Base-by-base conservation (phyloP, 2,329 filamentous ascomycete species). In the Talaromyces sp. region DNA sequence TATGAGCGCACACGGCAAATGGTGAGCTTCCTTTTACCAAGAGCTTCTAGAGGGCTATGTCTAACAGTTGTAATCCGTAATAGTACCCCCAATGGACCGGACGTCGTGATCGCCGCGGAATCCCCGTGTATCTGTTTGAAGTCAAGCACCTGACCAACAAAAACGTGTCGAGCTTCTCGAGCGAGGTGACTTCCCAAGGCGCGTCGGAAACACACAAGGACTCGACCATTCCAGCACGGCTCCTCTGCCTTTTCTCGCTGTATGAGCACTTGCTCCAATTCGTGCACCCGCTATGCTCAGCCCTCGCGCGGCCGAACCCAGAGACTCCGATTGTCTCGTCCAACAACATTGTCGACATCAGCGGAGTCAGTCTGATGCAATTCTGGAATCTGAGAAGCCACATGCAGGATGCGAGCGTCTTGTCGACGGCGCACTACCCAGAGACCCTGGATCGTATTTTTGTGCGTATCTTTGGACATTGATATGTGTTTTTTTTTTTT, bases 71-170 rank as follows among this genome's bases (percentile, higher is more conserved):
- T 12, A 7, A 1, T 36, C 33, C 16, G 8, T n/a, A 5, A 56
- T 70, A 93, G 89, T 96, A 96, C 72, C 92, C 93, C 28, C 92
- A 96, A 86, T 97, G 92, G 90, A 96, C 91, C 23, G 94, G 94
- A 60, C 89, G 92, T 66, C 87, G 93, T 68, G 94, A 97, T 78
- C 89, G 87, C 68, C 89, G 92, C 68, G 94, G 94, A 67, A 96
- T 96, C 65, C 94, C 94, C 7, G 84, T 97, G 68, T 97, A 95
- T 76, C 85, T 97, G 64, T 97, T 90, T 77, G 91, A 96, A 77
- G 91, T 97, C 74, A 85, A 86, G 64, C 86, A 90, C 63, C 84
- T 97, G 68, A 90, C 96, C 79, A 85, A 84, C 72, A 96, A 96
- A 79, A 89, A 89, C 36, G 87, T 97, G 68, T 79, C 86, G 51